A percentile compares a stretch with the other conserved stretches of the same genome.
phyloP scores from a whole-genome alignment of 305 asterid genomes.

The Fraxinus platypoda region DNA sequence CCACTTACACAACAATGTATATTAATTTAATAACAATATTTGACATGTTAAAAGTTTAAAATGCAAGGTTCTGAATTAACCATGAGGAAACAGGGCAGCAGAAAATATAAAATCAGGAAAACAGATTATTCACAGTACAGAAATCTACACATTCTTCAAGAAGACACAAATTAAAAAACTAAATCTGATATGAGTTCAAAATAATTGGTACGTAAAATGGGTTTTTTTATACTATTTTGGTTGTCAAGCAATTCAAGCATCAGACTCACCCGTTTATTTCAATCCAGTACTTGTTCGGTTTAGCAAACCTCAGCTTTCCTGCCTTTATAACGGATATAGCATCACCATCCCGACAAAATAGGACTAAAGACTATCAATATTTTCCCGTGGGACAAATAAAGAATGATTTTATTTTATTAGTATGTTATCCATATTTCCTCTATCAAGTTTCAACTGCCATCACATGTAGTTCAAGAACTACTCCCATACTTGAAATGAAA shows the following conservation, averaged over 20 bases:
- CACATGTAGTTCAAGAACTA: not conserved
- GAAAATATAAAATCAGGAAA: not conserved
- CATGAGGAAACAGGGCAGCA: not conserved
- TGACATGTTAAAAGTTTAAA: too few species aligned
- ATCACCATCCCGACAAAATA: conserved; percentile 64
- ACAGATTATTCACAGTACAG: not conserved
- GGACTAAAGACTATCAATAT: not conserved
- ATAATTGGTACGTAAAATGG: not conserved
- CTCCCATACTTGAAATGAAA: not conserved
- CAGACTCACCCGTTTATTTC: conserved; percentile 79
- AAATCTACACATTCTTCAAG: not conserved
- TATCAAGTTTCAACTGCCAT: not conserved
- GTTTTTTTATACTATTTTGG: not conserved
- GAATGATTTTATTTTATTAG: not conserved
- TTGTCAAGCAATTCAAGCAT: conserved; percentile 9
- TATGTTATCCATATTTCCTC: not conserved
- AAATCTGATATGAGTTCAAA: not conserved
- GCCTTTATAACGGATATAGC: conserved; percentile 63
- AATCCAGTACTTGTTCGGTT: conserved; percentile 90
- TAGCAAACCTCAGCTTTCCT: conserved; percentile 66
- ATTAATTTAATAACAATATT: too few species aligned
- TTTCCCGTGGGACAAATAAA: not conserved
- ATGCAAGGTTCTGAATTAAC: too few species aligned
- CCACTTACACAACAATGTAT: too few species aligned
- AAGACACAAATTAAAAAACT: not conserved